A percentile compares a stretch with the other conserved stretches of the same genome.
phyloP scores from a whole-genome alignment of 441 rosid species.

The Cnidoscolus chayamansa region DNA sequence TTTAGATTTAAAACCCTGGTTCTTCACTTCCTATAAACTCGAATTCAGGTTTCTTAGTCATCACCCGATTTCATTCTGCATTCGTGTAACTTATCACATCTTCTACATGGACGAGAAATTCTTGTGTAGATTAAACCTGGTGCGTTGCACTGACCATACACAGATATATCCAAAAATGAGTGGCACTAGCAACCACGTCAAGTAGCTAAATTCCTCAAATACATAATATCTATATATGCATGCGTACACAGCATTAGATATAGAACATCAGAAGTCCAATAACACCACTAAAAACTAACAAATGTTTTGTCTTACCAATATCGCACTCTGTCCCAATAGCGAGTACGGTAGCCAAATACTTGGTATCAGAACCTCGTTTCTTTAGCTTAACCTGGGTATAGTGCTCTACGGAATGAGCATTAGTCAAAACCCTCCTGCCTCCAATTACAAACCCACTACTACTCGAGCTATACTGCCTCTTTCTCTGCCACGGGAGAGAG shows the following conservation, averaged over 20 bases:
- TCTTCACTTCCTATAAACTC: neutral
- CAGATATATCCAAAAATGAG: neutral
- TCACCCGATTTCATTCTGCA: neutral
- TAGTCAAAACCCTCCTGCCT: slow-evolving; percentile 75
- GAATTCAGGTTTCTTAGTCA: neutral
- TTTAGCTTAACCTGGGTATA: slow-evolving; percentile 84
- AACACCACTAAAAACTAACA: neutral
- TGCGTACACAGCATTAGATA: neutral
- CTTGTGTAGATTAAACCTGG: neutral
- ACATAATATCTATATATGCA: neutral
- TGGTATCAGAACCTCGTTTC: slow-evolving; percentile 82
- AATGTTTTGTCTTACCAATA: slow-evolving; percentile 45
- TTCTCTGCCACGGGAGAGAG: slow-evolving; percentile 89
- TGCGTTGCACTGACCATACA: neutral
- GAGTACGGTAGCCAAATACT: slow-evolving; percentile 76
- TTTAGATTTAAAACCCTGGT: neutral
- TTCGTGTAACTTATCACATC: neutral
- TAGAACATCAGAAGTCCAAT: neutral
- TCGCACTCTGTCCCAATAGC: slow-evolving; percentile 93
- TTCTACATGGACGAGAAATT: neutral
- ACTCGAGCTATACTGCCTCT: slow-evolving; percentile 80
- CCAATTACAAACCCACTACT: slow-evolving; percentile 78
- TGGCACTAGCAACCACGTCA: neutral
- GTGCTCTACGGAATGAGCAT: slow-evolving; percentile 91
- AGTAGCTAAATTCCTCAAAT: neutral